A percentile compares a stretch with the other conserved stretches of the same genome.
Conservation (phyloP, 2,329 filamentous ascomycete genomes). For the Emmonsia crescens region DNA sequence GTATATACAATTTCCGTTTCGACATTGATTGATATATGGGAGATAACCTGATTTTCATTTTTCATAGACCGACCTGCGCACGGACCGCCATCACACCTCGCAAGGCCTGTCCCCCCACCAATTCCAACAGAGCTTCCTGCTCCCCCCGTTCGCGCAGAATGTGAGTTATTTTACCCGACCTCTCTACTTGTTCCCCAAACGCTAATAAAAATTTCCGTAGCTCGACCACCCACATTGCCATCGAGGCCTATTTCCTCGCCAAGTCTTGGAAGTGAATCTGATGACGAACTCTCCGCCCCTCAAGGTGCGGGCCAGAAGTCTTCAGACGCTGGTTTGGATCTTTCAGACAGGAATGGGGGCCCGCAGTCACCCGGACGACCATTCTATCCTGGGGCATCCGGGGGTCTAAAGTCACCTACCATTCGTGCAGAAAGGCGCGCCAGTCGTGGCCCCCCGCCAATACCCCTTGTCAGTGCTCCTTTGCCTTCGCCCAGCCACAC, state of each 20-base stretch:
- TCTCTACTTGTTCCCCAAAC: background rate
- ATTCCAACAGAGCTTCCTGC: slow-evolving; percentile 25
- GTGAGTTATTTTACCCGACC: slow-evolving; percentile 38
- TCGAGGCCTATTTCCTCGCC: slow-evolving; percentile 50
- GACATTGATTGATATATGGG: slow-evolving; percentile 1
- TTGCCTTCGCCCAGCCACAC: slow-evolving; percentile 39
- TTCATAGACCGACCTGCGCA: slow-evolving; percentile 36
- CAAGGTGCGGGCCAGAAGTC: slow-evolving; percentile 18
- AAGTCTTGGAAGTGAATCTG: slow-evolving; percentile 72
- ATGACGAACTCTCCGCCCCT: slow-evolving; percentile 63
- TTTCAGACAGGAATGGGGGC: background rate
- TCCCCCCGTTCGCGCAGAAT: slow-evolving; percentile 37
- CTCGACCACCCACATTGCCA: slow-evolving; percentile 50
- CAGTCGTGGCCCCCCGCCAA: slow-evolving; percentile 32
- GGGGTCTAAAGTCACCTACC: slow-evolving; percentile 20
- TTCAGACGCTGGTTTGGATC: slow-evolving; percentile 16
- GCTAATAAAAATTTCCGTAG: slow-evolving; percentile 32
- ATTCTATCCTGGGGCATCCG: background rate
- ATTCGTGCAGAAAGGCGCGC: slow-evolving; percentile 29
- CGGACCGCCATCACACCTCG: slow-evolving; percentile 32
- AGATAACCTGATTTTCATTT: background rate
- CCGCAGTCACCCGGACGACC: background rate
- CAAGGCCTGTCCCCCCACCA: slow-evolving; percentile 29
- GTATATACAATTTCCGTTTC: slow-evolving; percentile 30
- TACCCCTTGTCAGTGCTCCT: slow-evolving; percentile 30